Evolutionary conservation across 2,329 filamentous ascomycete species (phyloP).

Genomic region (Acrocalymma vagum): DNA sequence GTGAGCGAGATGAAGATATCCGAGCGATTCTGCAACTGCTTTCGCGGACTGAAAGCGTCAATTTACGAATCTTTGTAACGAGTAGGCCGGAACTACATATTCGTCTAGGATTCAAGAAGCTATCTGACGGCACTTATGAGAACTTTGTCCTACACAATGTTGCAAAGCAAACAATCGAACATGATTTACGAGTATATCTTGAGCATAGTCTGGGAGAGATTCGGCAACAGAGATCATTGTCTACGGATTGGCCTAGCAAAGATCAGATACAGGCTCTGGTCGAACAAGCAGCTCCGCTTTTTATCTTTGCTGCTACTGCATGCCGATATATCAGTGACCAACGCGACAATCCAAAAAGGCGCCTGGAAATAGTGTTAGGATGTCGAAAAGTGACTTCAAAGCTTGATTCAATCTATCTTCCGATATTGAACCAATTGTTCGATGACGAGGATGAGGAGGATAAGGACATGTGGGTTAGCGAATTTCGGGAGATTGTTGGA

Average conservation of each 20-base stretch:
- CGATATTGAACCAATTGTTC: slow-evolving; percentile 11
- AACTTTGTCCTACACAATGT: slow-evolving; percentile 9
- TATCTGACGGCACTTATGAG: slow-evolving; percentile 10
- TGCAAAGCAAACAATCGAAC: slow-evolving; percentile 7
- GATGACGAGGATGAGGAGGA: slow-evolving; percentile 8
- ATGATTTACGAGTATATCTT: slow-evolving; percentile 6
- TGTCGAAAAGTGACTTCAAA: slow-evolving; percentile 1
- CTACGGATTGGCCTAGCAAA: slow-evolving; percentile 23
- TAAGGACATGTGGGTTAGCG: not conserved
- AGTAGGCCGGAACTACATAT: slow-evolving; percentile 14
- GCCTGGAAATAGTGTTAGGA: slow-evolving; percentile 2
- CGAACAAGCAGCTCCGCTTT: slow-evolving; percentile 31
- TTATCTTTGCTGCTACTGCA: slow-evolving; percentile 33
- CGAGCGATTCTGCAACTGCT: slow-evolving; percentile 15
- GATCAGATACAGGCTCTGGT: slow-evolving; percentile 24
- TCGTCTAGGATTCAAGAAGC: slow-evolving; percentile 9
- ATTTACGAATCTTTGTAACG: slow-evolving; percentile 10
- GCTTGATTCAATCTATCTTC: slow-evolving; percentile 12
- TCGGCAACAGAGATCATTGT: too few species aligned
- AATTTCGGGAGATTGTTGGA: slow-evolving; percentile 16
- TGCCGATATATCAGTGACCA: slow-evolving; percentile 14
- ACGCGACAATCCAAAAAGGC: slow-evolving; percentile 4
- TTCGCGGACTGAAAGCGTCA: slow-evolving; percentile 7
- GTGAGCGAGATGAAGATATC: slow-evolving; percentile 26
- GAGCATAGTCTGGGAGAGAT: slow-evolving; percentile 6